Conservation (phyloP, 2,329 filamentous ascomycete species). For the Verruconis gallopava region DNA sequence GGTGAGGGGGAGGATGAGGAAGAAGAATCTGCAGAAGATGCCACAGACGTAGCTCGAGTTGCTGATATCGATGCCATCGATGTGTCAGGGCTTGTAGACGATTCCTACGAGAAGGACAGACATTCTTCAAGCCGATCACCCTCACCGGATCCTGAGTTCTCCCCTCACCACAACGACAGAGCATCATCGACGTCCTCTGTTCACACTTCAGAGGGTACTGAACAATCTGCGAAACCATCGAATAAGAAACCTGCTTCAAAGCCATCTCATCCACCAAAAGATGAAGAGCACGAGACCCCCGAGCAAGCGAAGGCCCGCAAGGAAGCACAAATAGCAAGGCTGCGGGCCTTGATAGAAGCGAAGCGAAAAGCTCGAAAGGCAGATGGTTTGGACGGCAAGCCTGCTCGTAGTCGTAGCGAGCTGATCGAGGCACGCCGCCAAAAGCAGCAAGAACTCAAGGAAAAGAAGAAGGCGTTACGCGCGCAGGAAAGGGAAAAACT, state of each 20-base stretch:
- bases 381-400: slow-evolving; percentile 67
- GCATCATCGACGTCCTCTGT: slow-evolving; percentile 36
- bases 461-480: slow-evolving; percentile 77
- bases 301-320: slow-evolving; percentile 48
- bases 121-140: slow-evolving; percentile 22
- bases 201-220: slow-evolving; percentile 19
- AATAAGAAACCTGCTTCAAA: neutral
- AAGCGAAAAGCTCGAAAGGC: slow-evolving; percentile 79
- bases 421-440: slow-evolving; percentile 78
- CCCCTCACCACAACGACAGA: slow-evolving; percentile 29
- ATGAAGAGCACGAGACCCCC: slow-evolving; percentile 15
- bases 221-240: slow-evolving; percentile 4
- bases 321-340: slow-evolving; percentile 60
- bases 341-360: slow-evolving; percentile 72
- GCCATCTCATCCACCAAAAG: neutral
- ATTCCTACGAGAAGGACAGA: slow-evolving; percentile 16
- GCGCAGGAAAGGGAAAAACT: slow-evolving; percentile 60
- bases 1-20: slow-evolving; percentile 17
- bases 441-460: slow-evolving; percentile 77
- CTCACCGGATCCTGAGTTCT: slow-evolving; percentile 22
- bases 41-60: slow-evolving; percentile 11
- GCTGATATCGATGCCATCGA: slow-evolving; percentile 13
- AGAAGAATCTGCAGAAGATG: slow-evolving; percentile 8
- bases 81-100: slow-evolving; percentile 10
- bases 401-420: slow-evolving; percentile 74